phyloP scores from a whole-genome alignment of 2,329 filamentous ascomycete genomes.

The Diplodia seriata region DNA sequence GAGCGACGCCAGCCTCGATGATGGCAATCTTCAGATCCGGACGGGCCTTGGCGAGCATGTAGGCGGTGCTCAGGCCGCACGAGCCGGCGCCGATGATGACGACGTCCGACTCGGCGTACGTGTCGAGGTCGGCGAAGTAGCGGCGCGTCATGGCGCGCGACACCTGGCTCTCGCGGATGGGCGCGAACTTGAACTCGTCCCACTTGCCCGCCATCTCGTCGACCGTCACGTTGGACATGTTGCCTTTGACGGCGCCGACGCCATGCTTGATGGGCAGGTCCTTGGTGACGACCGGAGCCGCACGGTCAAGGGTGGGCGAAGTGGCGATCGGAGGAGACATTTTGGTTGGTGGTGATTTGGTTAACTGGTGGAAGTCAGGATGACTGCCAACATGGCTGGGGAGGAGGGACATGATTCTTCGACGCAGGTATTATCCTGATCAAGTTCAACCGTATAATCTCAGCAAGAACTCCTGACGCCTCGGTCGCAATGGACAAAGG shows the following conservation, averaged over 20 bases:
- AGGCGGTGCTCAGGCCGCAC: constrained; percentile 84
- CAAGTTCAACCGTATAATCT: constrained; percentile 97
- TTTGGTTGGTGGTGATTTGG: constrained; percentile 48
- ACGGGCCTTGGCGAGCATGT: constrained; percentile 80
- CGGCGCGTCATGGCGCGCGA: constrained; percentile 91
- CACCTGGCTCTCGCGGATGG: constrained; percentile 90
- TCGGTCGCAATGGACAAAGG: constrained; percentile 11
- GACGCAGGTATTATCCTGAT: constrained; percentile 98
- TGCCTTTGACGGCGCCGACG: constrained; percentile 50
- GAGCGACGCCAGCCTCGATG: constrained; percentile 85
- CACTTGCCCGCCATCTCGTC: constrained; percentile 76
- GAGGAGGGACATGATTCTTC: constrained; percentile 88
- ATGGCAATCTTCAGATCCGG: constrained; percentile 92
- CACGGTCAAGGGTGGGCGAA: constrained; percentile 56
- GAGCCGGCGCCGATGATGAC: constrained; percentile 92
- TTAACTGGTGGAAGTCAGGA: constrained; percentile 42
- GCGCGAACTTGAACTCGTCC: constrained; percentile 81
- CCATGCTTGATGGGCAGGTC: constrained; percentile 44
- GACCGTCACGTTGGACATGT: constrained; percentile 63
- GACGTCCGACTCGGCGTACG: constrained; percentile 89
- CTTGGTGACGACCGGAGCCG: constrained; percentile 49
- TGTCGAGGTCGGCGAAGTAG: constrained; percentile 90
- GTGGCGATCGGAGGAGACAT: constrained; percentile 82
- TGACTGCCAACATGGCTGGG: constrained; percentile 42
- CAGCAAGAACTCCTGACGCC: constrained; percentile 53